Evolutionary conservation across 306 rosid genomes (phyloP), one percentile per base, ranked within the genome.

Genomic region (Hippophae rhamnoides): DNA sequence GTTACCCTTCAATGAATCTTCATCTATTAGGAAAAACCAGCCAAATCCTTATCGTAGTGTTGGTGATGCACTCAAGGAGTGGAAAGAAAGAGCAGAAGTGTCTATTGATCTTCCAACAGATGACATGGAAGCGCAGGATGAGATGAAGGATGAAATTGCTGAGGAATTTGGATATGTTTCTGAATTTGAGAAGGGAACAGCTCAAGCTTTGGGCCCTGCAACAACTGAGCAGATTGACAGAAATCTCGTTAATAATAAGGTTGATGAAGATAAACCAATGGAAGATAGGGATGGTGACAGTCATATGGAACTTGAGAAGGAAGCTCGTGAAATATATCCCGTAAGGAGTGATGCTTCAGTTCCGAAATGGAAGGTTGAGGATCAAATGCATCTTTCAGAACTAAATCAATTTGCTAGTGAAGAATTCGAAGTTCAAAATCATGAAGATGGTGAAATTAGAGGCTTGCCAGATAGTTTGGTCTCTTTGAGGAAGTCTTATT

Each of bases 121-220:
- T 61, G 62, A 78, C 50, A 41, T 13, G 13, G 84, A 76, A 57
- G 69, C 57, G 23, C 74, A 53, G 31, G 86, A 62, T 47, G 88
- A 87, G 59, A 69, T 78, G 54, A 72, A 78, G 18, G 95, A 79
- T 69, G 81, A 79, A 63, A 76, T 78, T 56, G 92, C 92, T n/a
- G 83, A 83, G 44, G 96, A 92, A 72, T 92, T 82, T 78, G 95
- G 96, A 40, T 87, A 68, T 71, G 96, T 92, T 50, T 63, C 87
- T 6, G 86, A 83, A 72, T 80, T 73, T 64, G 96, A 81, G 50
- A 76, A 72, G 74, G 98, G 98, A 26, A 85, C 89, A 41, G 74
- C 80, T 45, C 98, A 92, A 76, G 95, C 98, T 27, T 52, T 87
- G 84, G 98, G 98, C 13, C 86, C 88, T 62, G 98, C 98, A 61